Percentiles rank a stretch among this genome's conserved stretches.
These are phyloP conservation scores for Cyberlindnera petersonii DNA, from an alignment of 805 yeast genomes.

Conservation along the genomic window DNA sequence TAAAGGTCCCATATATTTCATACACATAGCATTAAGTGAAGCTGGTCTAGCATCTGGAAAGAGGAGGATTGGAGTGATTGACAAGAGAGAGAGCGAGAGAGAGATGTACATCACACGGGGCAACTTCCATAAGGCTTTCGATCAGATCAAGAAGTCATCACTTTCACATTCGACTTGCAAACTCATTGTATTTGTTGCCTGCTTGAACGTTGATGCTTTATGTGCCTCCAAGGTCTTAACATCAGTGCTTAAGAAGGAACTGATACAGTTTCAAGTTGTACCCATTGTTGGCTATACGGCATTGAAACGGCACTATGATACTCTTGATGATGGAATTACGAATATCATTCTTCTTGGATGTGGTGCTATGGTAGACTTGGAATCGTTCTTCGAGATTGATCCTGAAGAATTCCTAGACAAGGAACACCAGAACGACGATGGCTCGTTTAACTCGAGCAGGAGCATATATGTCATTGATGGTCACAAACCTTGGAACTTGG, in stretches of 20 bases:
- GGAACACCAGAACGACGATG: conserved; percentile 27
- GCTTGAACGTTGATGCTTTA: conserved; percentile 85
- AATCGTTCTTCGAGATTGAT: conserved; percentile 63
- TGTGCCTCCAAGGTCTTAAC: conserved; percentile 83
- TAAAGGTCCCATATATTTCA: too few relatives aligned
- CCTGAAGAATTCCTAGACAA: conserved; percentile 43
- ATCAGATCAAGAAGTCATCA: conserved; percentile 64
- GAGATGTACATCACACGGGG: conserved; percentile 72
- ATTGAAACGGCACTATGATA: conserved; percentile 55
- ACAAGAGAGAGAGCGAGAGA: not conserved
- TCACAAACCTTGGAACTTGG: conserved; percentile 94
- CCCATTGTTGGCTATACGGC: conserved; percentile 94
- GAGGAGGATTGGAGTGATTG: not conserved
- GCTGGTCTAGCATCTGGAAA: not conserved
- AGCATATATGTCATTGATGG: conserved; percentile 84
- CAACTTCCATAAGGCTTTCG: conserved; percentile 64
- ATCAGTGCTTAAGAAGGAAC: conserved; percentile 65
- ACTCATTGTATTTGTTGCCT: conserved; percentile 73
- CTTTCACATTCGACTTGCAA: conserved; percentile 91
- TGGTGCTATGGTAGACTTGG: conserved; percentile 89
- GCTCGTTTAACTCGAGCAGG: conserved; percentile 40
- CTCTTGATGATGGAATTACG: conserved; percentile 68
- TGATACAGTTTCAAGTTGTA: conserved; percentile 81
- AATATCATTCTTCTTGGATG: conserved; percentile 84
- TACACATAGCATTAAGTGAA: not conserved